phyloP scores from a whole-genome alignment of 2,329 filamentous ascomycete species.

The Colletotrichum chlorophyti region DNA sequence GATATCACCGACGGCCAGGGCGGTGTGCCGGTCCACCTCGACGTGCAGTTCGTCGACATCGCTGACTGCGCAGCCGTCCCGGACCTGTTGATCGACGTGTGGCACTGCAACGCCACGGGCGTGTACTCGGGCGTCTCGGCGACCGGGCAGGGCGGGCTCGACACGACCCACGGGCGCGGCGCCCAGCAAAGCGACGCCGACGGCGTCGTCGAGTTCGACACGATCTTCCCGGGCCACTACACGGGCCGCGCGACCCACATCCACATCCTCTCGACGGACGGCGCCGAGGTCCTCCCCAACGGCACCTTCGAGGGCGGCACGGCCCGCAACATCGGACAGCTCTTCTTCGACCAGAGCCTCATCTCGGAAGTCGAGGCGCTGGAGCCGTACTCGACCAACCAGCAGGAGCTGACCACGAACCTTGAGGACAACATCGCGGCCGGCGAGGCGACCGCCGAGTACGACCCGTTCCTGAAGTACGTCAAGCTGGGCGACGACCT shows the following conservation, averaged over 20 bases:
- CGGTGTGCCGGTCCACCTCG: conserved; percentile 49
- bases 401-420: conserved; percentile 56
- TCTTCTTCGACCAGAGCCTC: conserved; percentile 25
- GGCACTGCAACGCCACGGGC: conserved; percentile 43
- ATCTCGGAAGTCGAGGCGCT: conserved; percentile 50
- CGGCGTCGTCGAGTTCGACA: conserved; percentile 44
- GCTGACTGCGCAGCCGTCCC: conserved; percentile 30
- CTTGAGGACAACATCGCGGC: conserved; percentile 48
- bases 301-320: conserved; percentile 39
- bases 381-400: conserved; percentile 55
- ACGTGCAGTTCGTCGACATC: conserved; percentile 33
- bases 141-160: conserved; percentile 28
- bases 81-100: conserved; percentile 31
- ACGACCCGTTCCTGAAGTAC: conserved; percentile 63
- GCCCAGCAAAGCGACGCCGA: conserved; percentile 32
- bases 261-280: conserved; percentile 49
- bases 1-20: conserved; percentile 49
- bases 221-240: conserved; percentile 54
- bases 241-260: conserved; percentile 54
- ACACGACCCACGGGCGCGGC: conserved; percentile 24
- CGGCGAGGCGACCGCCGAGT: conserved; percentile 53
- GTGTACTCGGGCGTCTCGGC: conserved; percentile 45
- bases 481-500: conserved; percentile 61
- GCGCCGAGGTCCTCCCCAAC: conserved; percentile 41
- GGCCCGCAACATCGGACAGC: conserved; percentile 38